Base-by-base conservation (phyloP, 1,284 basidiomycete species). In the Erythrobasidium hasegawianum region DNA sequence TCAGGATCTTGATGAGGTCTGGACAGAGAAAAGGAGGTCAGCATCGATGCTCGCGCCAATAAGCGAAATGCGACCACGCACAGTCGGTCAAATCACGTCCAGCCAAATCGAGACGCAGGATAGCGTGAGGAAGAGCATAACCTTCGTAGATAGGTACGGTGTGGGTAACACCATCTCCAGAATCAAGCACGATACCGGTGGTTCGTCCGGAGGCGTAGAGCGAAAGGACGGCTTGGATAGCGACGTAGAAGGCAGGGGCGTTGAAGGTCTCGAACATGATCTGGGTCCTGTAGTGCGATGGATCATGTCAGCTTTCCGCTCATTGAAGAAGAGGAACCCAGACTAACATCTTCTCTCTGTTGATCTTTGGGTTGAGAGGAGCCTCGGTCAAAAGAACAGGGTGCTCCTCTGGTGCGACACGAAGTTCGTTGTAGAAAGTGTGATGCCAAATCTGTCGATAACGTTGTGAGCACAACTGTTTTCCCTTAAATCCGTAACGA, bases 231-330 rank as follows among this genome's bases (percentile, higher is more conserved):
- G 90, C 90, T 81, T 94, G 91, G 79, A 93, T 92, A 67, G 88
- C 84, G 73, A 93, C 90, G 82, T 93, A 93, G 83, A 94, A 92
- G 16, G 90, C 90, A 64, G 90, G 90, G 3, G 85, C 86, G 80
- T 93, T 94, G 85, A 95, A 94, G 53, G 90, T 94, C 83, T 95
- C 90, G 79, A 95, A 95, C 89, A 93, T 93, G 83, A 93, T 92
- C 81, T 93, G 90, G 70, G 90, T 92, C 71, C 59, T 68, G 20
- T 39, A 14, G 10, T n/a, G n/a, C n/a, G n/a, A n/a, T n/a, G n/a
- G n/a, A 8, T 14, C 26, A n/a, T 22, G 22, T 10, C 45, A 57
- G 22, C 13, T 14, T 27, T 38, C 39, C 38, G n/a, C 40, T 41
- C 10, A 20, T 20, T 59, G n/a, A 14, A 18, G 16, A 13, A 33